Conservation (phyloP, 228 moss, liverwort and hornwort genomes). For the Sphagnum fallax region DNA sequence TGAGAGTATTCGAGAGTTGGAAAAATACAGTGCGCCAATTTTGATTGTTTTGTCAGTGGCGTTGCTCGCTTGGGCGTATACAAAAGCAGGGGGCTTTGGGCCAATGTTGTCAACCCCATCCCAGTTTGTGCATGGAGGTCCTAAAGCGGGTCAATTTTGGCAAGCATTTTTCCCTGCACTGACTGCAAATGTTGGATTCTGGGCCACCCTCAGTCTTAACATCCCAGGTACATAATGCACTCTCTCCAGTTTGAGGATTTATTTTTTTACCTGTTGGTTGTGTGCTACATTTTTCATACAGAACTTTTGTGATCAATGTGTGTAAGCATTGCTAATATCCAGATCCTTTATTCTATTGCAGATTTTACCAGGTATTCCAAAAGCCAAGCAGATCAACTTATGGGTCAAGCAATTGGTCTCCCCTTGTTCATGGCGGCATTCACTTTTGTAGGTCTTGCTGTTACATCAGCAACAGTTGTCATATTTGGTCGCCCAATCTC, state of each 20-base stretch:
- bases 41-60: slow-evolving; percentile 63
- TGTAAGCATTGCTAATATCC: no score
- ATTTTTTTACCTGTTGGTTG: not conserved
- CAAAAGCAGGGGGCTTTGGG: slow-evolving; percentile 76
- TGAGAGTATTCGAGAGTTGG: slow-evolving; percentile 84
- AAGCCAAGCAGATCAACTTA: slow-evolving; percentile 69
- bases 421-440: slow-evolving; percentile 94
- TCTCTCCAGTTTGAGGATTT: not conserved
- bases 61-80: slow-evolving; percentile 65
- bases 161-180: slow-evolving; percentile 74
- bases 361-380: slow-evolving; percentile 89
- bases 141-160: slow-evolving; percentile 85
- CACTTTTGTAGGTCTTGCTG: slow-evolving; percentile 84
- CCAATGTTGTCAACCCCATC: slow-evolving; percentile 83
- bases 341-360: slow-evolving; percentile 11
- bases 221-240: slow-evolving; percentile 54
- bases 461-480: slow-evolving; percentile 78
- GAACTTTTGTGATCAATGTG: no score
- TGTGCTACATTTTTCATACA: not conserved
- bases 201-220: slow-evolving; percentile 93
- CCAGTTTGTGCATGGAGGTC: slow-evolving; percentile 62
- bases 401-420: slow-evolving; percentile 79
- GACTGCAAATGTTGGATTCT: slow-evolving; percentile 87
- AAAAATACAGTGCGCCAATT: slow-evolving; percentile 84
- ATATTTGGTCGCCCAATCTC: slow-evolving; percentile 78